A percentile compares a stretch with the other conserved stretches of the same genome.
These are phyloP conservation scores for Vitis hybrid DNA, from an alignment of 177 flowering plant genomes.

Conservation along the genomic window DNA sequence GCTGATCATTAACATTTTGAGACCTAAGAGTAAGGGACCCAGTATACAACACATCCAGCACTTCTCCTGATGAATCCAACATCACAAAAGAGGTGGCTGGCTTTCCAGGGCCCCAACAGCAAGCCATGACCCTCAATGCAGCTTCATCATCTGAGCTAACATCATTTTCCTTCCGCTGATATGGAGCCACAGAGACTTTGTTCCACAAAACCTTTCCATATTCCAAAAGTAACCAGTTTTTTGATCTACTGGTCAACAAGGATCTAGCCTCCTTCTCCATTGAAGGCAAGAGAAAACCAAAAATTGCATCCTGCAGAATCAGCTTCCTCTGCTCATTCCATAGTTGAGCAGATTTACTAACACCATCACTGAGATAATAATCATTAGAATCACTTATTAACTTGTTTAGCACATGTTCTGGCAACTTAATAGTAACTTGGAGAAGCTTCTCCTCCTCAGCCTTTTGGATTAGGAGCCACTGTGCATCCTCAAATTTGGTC, in stretches of 20 bases:
- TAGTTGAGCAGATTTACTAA: slow-evolving; percentile 79
- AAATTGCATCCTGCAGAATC: slow-evolving; percentile 76
- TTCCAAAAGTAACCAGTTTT: slow-evolving; percentile 70
- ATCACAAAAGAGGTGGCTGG: slow-evolving; percentile 98
- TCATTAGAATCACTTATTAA: slow-evolving; percentile 54
- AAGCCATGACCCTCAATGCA: slow-evolving; percentile 92
- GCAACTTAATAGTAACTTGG: slow-evolving; percentile 67
- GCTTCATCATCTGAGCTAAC: slow-evolving; percentile 63
- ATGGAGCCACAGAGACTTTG: slow-evolving; percentile 90
- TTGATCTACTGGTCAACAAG: slow-evolving; percentile 67
- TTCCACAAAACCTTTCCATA: slow-evolving; percentile 79
- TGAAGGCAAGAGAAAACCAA: slow-evolving; percentile 64
- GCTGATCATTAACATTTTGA: slow-evolving; percentile 80
- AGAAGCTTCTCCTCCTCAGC: slow-evolving; percentile 97
- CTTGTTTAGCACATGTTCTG: slow-evolving; percentile 42
- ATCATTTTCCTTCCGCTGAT: slow-evolving; percentile 71
- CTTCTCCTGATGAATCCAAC: slow-evolving; percentile 92
- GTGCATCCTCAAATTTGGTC: slow-evolving; percentile 73
- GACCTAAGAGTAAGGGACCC: slow-evolving; percentile 71
- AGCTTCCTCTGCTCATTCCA: slow-evolving; percentile 94
- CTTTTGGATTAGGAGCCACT: slow-evolving; percentile 94
- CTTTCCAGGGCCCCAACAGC: slow-evolving; percentile 97
- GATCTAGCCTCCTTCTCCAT: slow-evolving; percentile 94
- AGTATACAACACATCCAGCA: slow-evolving; percentile 74
- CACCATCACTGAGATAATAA: slow-evolving; percentile 77